These are phyloP conservation scores for Pestalotiopsis fici DNA, from an alignment of 2,329 filamentous ascomycete genomes.

Conservation along the genomic window DNA sequence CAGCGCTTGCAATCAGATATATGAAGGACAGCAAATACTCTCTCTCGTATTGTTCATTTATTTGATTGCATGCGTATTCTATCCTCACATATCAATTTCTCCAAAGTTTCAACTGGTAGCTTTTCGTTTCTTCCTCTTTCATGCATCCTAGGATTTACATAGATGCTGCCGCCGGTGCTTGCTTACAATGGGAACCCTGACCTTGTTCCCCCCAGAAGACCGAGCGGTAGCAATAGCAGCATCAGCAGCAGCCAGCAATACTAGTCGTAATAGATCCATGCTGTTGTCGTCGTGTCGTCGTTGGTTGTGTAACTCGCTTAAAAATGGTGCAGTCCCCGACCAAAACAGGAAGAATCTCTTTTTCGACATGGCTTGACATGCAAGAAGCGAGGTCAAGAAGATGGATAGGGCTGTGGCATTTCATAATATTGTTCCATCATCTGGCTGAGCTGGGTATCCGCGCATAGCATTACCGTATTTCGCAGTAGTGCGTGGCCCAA, in stretches of 20 bases:
- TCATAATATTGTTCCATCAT: too few relatives aligned
- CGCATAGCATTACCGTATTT: neutral
- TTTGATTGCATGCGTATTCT: neutral
- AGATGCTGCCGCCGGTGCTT: neutral
- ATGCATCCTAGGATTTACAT: neutral
- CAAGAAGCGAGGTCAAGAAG: too few relatives aligned
- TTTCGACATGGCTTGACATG: too few relatives aligned
- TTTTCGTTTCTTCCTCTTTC: neutral
- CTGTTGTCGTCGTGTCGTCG: neutral
- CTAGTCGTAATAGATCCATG: neutral
- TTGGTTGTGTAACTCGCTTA: neutral
- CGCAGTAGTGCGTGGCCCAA: neutral
- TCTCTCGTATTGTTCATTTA: neutral
- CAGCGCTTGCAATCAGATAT: neutral
- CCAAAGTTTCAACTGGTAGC: neutral
- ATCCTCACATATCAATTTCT: neutral
- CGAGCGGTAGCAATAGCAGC: too few relatives aligned
- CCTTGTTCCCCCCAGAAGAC: neutral
- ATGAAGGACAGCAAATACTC: neutral
- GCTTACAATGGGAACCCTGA: neutral
- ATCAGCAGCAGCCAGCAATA: neutral
- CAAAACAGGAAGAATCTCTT: too few relatives aligned
- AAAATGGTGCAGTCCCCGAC: neutral
- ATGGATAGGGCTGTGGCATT: too few relatives aligned
- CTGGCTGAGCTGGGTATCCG: neutral